Evolutionary conservation across 192 early-diverging fungal genomes (phyloP).

Genomic region (Kickxella alabastrina): DNA sequence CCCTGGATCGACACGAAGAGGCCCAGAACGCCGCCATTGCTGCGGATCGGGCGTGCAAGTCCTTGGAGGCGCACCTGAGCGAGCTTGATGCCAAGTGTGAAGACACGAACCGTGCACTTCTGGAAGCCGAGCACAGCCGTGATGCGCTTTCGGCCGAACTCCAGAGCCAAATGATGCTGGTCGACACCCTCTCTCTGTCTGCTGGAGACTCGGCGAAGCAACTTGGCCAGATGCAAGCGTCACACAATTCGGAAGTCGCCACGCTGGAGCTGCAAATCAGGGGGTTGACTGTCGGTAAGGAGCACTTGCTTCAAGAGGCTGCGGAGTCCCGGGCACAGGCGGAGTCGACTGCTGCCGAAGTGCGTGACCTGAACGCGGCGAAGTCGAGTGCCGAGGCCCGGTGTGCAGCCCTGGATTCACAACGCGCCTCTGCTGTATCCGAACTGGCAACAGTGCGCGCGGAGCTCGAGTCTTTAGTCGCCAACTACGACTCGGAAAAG

Average conservation of each 20-base stretch:
- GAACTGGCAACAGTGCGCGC: not conserved
- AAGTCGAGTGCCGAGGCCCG: not conserved
- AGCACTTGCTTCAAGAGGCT: not conserved
- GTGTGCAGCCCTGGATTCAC: not conserved
- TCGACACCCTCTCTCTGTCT: not conserved
- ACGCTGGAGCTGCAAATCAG: slow-evolving; percentile 4
- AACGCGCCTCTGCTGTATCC: not conserved
- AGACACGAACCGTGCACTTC: not conserved
- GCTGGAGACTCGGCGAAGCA: not conserved
- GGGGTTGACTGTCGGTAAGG: not conserved
- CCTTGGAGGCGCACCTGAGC: not conserved
- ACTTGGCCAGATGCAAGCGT: not conserved
- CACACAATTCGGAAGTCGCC: not conserved
- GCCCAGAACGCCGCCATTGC: too few species aligned
- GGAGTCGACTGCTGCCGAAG: not conserved
- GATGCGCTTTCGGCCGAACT: not conserved
- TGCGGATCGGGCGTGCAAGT: not conserved
- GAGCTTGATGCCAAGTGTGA: slow-evolving; percentile 3
- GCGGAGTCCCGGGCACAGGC: not conserved
- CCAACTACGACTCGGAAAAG: not conserved
- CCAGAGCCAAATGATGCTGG: not conserved
- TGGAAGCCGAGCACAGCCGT: not conserved
- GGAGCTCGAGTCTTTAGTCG: not conserved
- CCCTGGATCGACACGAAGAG: not conserved
- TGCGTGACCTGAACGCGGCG: not conserved